Evolutionary conservation across 192 early-diverging fungal species (phyloP), one percentile per base, ranked within the genome.

Genomic region (Martensiomyces pterosporus): DNA sequence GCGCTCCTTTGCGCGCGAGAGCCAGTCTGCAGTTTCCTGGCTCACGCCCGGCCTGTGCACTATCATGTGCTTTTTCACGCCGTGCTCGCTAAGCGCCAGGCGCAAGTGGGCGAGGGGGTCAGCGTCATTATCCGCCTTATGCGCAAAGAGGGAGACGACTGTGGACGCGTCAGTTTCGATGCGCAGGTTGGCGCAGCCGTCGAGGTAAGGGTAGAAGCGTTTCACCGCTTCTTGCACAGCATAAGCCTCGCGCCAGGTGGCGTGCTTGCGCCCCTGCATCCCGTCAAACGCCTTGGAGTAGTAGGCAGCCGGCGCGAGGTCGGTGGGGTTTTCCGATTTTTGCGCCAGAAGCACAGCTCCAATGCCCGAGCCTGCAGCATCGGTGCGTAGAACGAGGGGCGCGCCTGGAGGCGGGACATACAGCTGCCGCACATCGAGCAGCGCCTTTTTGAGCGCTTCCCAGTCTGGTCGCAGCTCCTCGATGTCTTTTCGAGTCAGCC

Each of bases 171-270:
- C 57, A 7, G 58, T 50, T 38, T 61, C 49, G 6, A 68, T 52
- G 2, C 24, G 32, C 18, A 66, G 24, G 41, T 61, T 61, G 6
- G 13, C 32, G 2, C 58, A 57, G 0, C 66, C 49, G 22, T 62
- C 66, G 0, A 69, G 32, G 32, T 54, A 61, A 0, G 53, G 39
- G 42, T 57, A 69, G 29, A 69, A 62, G 19, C 48, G 24, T n/a
- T 46, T 45, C 13, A 55, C 59, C 0, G 58, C 39, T 26, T 52
- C 38, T 3, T 48, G 29, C 0, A 57, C 49, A 0, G 57, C 59
- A 3, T 36, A 49, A 0, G 59, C 53, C 43, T 69, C 54, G 2
- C 45, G 39, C 44, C 51, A 69, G 0, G 52, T 49, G 0, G 58
- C 48, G 9, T 56, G 59, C 0, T 33, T 39, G 22, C 22, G 21